Evolutionary conservation across 768 basidiomycete genomes (phyloP).

Genomic region (Boletus rubescentipes): DNA sequence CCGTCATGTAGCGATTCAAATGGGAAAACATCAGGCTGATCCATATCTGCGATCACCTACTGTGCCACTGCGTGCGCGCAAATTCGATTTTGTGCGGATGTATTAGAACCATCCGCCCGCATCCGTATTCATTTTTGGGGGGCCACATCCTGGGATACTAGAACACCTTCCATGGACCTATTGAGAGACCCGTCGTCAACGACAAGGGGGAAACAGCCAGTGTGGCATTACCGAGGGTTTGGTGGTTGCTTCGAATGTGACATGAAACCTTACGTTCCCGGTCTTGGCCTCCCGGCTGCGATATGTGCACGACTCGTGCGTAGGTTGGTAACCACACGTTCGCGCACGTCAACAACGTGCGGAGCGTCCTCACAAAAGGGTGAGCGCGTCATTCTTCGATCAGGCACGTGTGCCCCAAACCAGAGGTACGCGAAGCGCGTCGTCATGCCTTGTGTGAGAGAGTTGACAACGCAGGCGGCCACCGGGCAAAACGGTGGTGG

Average conservation of each 20-base stretch:
- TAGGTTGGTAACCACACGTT: conserved; percentile 10
- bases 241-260: conserved; percentile 1
- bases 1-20: conserved; percentile 13
- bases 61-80: neutral
- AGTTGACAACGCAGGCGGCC: neutral
- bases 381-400: conserved; percentile 1
- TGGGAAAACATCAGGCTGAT: conserved; percentile 6
- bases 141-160: no score
- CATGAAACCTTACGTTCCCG: conserved; percentile 10
- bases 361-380: conserved; percentile 7
- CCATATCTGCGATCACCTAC: conserved; percentile 6
- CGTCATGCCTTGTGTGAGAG: conserved; percentile 16
- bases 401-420: conserved; percentile 8
- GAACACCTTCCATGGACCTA: neutral
- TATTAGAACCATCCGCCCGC: conserved; percentile 3
- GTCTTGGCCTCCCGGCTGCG: conserved; percentile 2
- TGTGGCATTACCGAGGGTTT: conserved; percentile 6
- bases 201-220: neutral
- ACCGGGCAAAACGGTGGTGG: neutral
- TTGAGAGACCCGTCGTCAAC: neutral
- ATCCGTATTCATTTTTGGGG: neutral
- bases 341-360: conserved; percentile 6
- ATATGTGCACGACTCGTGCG: neutral
- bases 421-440: conserved; percentile 1
- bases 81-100: conserved; percentile 5